Conservation (phyloP, 1,139 yeast genomes). For the Debaryomycetaceae sp. region DNA sequence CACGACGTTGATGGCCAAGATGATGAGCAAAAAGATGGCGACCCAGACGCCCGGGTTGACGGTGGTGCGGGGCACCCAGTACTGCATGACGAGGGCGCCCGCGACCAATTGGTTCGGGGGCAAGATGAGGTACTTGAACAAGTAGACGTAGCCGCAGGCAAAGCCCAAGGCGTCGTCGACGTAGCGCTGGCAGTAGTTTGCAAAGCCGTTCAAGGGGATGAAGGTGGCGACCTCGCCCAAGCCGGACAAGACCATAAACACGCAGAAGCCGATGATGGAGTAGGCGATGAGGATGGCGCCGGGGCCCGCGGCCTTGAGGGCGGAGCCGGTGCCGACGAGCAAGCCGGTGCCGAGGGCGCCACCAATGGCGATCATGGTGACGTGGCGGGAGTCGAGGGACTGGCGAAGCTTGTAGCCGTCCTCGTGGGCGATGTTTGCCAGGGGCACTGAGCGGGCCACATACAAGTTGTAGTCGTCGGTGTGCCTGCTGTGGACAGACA, state of each 20-base stretch:
- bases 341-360: conserved; percentile 56
- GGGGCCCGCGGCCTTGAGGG: conserved; percentile 58
- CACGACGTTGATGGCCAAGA: conserved; percentile 19
- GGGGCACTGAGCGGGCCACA: conserved; percentile 35
- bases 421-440: conserved; percentile 18
- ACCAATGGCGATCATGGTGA: conserved; percentile 60
- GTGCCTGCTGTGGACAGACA: conserved; percentile 31
- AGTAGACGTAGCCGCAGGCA: conserved; percentile 62
- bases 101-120: conserved; percentile 58
- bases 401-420: conserved; percentile 50
- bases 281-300: conserved; percentile 56
- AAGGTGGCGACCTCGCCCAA: conserved; percentile 71
- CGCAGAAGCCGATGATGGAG: conserved; percentile 49
- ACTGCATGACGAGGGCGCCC: conserved; percentile 49
- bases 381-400: conserved; percentile 58
- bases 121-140: conserved; percentile 51
- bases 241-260: conserved; percentile 59
- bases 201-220: conserved; percentile 61
- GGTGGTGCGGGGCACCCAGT: conserved; percentile 40
- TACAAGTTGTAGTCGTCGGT: conserved; percentile 40
- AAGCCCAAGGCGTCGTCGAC: conserved; percentile 64
- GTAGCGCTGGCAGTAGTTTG: conserved; percentile 59
- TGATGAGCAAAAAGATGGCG: conserved; percentile 36
- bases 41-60: conserved; percentile 54
- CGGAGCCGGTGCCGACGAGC: conserved; percentile 59